These are phyloP conservation scores for Emergomyces pasteurianus DNA, from an alignment of 2,329 filamentous ascomycete species.

Conservation along the genomic window DNA sequence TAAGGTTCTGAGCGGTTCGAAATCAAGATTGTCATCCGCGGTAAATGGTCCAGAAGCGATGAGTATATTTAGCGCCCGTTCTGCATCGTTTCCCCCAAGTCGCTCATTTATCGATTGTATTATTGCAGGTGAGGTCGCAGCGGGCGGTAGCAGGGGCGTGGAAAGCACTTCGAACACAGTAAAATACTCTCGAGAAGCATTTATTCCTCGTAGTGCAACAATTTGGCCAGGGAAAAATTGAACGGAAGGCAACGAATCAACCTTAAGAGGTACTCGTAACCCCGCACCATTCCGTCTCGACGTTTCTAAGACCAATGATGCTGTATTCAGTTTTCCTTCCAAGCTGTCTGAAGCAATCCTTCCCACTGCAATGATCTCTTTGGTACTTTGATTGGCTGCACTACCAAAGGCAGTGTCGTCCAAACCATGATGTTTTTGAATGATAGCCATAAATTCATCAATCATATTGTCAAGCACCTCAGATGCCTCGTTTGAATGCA, in stretches of 20 bases:
- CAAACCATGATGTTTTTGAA: slow-evolving; percentile 62
- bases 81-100: slow-evolving; percentile 50
- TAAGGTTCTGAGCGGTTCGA: slow-evolving; percentile 71
- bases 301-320: slow-evolving; percentile 78
- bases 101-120: slow-evolving; percentile 59
- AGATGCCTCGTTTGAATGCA: slow-evolving; percentile 86
- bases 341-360: slow-evolving; percentile 75
- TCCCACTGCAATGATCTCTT: slow-evolving; percentile 79
- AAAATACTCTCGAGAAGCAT: slow-evolving; percentile 75
- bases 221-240: slow-evolving; percentile 94
- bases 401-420: slow-evolving; percentile 77
- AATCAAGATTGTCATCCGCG: slow-evolving; percentile 81
- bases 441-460: slow-evolving; percentile 67
- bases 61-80: slow-evolving; percentile 61
- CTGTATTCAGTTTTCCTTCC: slow-evolving; percentile 73
- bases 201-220: slow-evolving; percentile 74
- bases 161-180: slow-evolving; percentile 64
- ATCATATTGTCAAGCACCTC: slow-evolving; percentile 92
- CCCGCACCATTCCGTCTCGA: slow-evolving; percentile 75
- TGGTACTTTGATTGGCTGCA: slow-evolving; percentile 71
- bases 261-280: slow-evolving; percentile 64
- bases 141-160: slow-evolving; percentile 60
- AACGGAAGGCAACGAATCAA: slow-evolving; percentile 56
- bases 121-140: slow-evolving; percentile 55
- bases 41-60: slow-evolving; percentile 83